Conservation (phyloP, 129 eudicot genomes). For the Chrysanthemum lavandulifolium region DNA sequence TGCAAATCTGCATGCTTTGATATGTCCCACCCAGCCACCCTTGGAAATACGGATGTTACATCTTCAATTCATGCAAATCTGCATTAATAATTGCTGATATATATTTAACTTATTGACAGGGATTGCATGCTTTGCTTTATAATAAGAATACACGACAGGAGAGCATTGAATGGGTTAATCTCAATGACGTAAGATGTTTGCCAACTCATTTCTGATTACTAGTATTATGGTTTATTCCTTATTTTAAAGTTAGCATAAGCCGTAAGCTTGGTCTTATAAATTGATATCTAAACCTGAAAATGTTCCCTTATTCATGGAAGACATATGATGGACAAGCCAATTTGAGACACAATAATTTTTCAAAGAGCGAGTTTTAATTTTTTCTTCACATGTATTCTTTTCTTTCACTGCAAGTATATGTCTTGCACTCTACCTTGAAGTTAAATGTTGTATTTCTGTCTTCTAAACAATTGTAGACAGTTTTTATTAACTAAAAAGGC, state of each 20-base stretch:
- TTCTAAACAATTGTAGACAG: background rate
- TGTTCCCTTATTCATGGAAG: background rate
- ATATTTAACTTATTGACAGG: conserved; percentile 48
- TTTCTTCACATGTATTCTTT: no score
- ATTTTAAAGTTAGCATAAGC: conserved; percentile 1
- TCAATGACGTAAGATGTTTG: conserved; percentile 62
- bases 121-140: conserved; percentile 76
- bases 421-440: no score
- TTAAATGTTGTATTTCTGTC: no score
- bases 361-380: no score
- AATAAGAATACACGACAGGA: conserved; percentile 66
- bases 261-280: background rate
- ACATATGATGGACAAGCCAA: background rate
- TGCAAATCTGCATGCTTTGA: background rate
- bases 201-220: background rate
- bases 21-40: background rate
- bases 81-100: conserved; percentile 12
- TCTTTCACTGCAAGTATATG: no score
- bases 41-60: background rate
- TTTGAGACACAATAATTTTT: background rate
- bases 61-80: conserved; percentile 1
- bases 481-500: background rate
- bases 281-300: background rate
- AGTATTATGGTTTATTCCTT: background rate
- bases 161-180: conserved; percentile 84